Conservation (phyloP, 2,329 filamentous ascomycete genomes). For the Stachybotrys echinatus region DNA sequence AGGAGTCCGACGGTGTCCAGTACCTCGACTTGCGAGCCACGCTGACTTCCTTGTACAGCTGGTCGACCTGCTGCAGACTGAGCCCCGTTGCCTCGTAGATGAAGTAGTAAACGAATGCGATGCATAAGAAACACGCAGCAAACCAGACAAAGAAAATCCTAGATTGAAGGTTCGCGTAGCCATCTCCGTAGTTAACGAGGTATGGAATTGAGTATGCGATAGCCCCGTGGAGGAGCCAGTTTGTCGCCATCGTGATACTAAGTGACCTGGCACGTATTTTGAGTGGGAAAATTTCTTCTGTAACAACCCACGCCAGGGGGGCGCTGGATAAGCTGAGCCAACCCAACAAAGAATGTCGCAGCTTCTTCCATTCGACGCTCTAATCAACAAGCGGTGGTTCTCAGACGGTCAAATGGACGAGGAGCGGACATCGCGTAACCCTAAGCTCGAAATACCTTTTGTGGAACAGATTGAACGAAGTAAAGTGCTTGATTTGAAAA, state of each 20-base stretch:
- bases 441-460: too few relatives aligned
- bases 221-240: slow-evolving; percentile 70
- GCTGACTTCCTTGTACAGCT: slow-evolving; percentile 60
- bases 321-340: too few relatives aligned
- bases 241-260: slow-evolving; percentile 62
- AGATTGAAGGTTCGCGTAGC: slow-evolving; percentile 64
- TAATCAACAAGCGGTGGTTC: too few relatives aligned
- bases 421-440: too few relatives aligned
- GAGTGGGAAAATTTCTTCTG: slow-evolving; percentile 54
- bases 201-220: slow-evolving; percentile 76
- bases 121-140: slow-evolving; percentile 60
- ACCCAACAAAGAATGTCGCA: too few relatives aligned
- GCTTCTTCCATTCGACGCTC: too few relatives aligned
- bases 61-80: slow-evolving; percentile 73
- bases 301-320: slow-evolving; percentile 28
- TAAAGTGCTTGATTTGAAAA: too few relatives aligned
- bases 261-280: slow-evolving; percentile 58
- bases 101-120: slow-evolving; percentile 65
- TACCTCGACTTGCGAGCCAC: background rate
- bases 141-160: slow-evolving; percentile 78
- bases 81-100: slow-evolving; percentile 85
- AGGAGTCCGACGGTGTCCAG: background rate
- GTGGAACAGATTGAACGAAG: too few relatives aligned
- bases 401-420: too few relatives aligned
- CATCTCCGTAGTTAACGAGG: slow-evolving; percentile 64